Evolutionary conservation across 306 rosid species (phyloP), one percentile per base, ranked within the genome.

Genomic region (Inga laurina): DNA sequence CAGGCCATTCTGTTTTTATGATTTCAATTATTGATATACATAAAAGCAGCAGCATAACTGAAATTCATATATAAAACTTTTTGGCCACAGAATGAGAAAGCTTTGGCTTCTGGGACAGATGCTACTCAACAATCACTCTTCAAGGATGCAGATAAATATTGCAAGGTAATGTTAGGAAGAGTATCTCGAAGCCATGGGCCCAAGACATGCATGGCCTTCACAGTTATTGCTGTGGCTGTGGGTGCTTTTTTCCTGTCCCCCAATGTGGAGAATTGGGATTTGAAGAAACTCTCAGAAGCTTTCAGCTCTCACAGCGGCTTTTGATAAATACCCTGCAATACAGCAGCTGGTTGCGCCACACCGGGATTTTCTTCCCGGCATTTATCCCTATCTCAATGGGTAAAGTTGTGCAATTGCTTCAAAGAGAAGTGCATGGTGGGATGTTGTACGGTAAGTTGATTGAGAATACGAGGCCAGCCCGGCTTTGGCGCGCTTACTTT

Each of bases 61-160:
- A 82, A 75, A 72, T 70, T 74, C 54, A 52, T 79, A 74, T 75
- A 65, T 87, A 21, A 72, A 73, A 49, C 21, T 61, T 81, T 78
- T 82, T 88, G 80, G 80, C 52, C 18, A 68, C 85, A 96, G 98
- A 96, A 96, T 83, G 98, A 91, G 90, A 85, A 87, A 79, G 91
- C 90, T 73, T 85, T 95, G 89, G 83, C 87, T 37, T 66, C 87
- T 48, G 98, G 82, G 76, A 76, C 80, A 22, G 93, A 88, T 65
- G 84, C 45, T 69, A 68, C 86, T 57, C 81, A 19, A 75, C 91
- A 85, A 22, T 87, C 89, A 71, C 86, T 75, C 79, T 48, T 86
- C 80, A 93, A 92, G 93, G 96, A 93, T 34, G 93, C 97, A 5
- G 93, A 96, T 89, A 96, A 89, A 88, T 91, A 93, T 65, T 83